Base-by-base conservation (phyloP, 2,329 filamentous ascomycete genomes). In the Xylaria sp. region DNA sequence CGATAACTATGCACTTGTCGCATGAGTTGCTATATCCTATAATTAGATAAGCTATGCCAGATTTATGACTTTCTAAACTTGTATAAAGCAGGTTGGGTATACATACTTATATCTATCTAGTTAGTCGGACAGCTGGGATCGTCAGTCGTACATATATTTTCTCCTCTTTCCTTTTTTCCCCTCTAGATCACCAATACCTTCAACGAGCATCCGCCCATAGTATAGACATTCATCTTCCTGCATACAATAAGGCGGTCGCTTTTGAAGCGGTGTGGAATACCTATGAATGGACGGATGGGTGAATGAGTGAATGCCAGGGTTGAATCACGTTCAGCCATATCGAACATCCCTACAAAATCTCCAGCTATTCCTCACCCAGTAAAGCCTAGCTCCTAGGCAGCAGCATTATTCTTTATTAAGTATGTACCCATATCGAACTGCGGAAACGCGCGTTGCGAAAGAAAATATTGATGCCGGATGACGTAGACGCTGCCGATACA, bases 401-500 rank as follows among this genome's bases (percentile, higher is more conserved):
- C 55, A 60, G 34, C 27, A 47, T 42, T 45, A 47, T 42, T 45
- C 7, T 14, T 24, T 27, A 11, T 42, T 12, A 30, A n/a, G 17
- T 12, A 14, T 24, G 39, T 24, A 21, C 48, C 9, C 9, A 34
- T 47, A 47, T 45, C 39, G 34, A 50, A 42, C 27, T 21, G 50
- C 24, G 53, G 32, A 30, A 34, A 63, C 42, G 19, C 42, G 42
- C 30, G 61, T 42, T 53, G 42, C 42, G 39, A 14, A 27, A 36
- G 42, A 19, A 32, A 56, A 30, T 12, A 54, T 21, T 19, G 36
- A 47, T 30, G n/a, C 12, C 30, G 39, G 56, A 48, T 58, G 17
- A 58, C 17, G 17, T 24, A 6, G 27, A n/a, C 17, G 14, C 2
- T 17, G 12, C 39, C 11, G 5, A 14, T 17, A 17, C 17, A 14